Evolutionary conservation across 805 yeast genomes (phyloP).

Genomic region (Lachancea cidri): DNA sequence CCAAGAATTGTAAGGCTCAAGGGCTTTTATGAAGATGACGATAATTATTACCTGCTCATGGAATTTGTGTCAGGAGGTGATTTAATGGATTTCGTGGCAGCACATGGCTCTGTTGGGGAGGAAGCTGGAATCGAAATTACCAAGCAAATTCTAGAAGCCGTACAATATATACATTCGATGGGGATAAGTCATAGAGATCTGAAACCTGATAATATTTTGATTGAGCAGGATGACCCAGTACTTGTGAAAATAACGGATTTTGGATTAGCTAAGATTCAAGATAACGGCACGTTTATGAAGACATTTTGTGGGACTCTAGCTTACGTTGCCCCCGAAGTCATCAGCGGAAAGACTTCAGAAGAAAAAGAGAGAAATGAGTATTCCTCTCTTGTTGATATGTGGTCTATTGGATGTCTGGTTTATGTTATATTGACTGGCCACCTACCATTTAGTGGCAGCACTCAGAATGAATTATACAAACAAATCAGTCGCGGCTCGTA

Average conservation of each 20-base stretch:
- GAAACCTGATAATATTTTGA: conserved; percentile 92
- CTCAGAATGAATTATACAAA: conserved; percentile 78
- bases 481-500: conserved; percentile 75
- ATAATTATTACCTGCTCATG: conserved; percentile 84
- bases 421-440: conserved; percentile 91
- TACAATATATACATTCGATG: conserved; percentile 77
- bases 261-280: conserved; percentile 90
- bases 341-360: conserved; percentile 36
- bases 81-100: conserved; percentile 93
- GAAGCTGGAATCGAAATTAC: conserved; percentile 84
- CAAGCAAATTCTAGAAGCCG: conserved; percentile 76
- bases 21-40: conserved; percentile 80
- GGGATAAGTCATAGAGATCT: conserved; percentile 96
- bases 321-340: conserved; percentile 93
- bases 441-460: conserved; percentile 89
- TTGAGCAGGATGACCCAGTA: conserved; percentile 88
- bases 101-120: conserved; percentile 88
- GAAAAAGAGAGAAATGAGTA: conserved; percentile 38
- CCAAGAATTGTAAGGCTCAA: conserved; percentile 78
- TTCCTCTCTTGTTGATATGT: conserved; percentile 88
- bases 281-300: conserved; percentile 78
- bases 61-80: conserved; percentile 97
- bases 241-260: conserved; percentile 91
- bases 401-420: conserved; percentile 94
- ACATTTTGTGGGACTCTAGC: conserved; percentile 98